These are phyloP conservation scores for Codiaeum variegatum DNA, from an alignment of 441 rosid genomes.

Conservation along the genomic window DNA sequence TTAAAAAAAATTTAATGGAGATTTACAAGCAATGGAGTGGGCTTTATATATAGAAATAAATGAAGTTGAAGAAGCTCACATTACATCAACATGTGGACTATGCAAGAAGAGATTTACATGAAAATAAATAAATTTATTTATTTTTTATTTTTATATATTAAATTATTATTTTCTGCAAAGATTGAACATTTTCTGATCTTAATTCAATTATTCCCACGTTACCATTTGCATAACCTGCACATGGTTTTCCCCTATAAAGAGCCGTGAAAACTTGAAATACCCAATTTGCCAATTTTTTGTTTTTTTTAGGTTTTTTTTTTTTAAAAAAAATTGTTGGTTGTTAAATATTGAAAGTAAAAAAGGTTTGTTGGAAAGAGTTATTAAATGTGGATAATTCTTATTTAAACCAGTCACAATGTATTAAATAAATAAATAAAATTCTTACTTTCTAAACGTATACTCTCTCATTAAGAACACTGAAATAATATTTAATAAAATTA, in stretches of 20 bases:
- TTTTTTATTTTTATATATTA: background rate
- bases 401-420: no score
- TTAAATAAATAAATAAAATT: no score
- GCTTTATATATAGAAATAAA: no score
- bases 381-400: no score
- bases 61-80: conserved; percentile 38
- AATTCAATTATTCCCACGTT: conserved; percentile 60
- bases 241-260: conserved; percentile 35
- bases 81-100: conserved; percentile 44
- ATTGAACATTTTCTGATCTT: conserved; percentile 24
- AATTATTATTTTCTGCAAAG: conserved; percentile 15
- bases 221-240: conserved; percentile 39
- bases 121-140: background rate
- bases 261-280: conserved; percentile 38
- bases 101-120: conserved; percentile 17
- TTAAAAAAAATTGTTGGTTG: conserved; percentile 7
- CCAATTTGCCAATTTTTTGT: conserved; percentile 18
- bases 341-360: no score
- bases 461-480: no score
- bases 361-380: no score
- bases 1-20: conserved; percentile 16
- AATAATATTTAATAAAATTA: no score
- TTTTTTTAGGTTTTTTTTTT: conserved; percentile 11
- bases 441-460: no score
- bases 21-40: conserved; percentile 26